Evolutionary conservation across 179 eudicot species (phyloP), one percentile per base, ranked within the genome.

Genomic region (Kewa caespitosa): DNA sequence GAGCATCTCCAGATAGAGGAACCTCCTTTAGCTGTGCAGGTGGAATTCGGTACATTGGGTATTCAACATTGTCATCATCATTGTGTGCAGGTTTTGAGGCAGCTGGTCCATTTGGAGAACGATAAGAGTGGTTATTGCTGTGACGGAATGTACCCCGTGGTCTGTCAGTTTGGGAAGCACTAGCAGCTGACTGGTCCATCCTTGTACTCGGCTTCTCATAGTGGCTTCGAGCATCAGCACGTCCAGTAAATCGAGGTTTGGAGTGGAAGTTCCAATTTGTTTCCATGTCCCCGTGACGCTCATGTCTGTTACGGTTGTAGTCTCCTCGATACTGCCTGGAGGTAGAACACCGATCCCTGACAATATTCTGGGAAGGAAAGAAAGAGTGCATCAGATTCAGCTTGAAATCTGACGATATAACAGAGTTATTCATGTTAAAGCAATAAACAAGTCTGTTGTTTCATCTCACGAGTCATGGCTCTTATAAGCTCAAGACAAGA

Each of bases 261-360:
- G 85, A 79, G 76, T 79, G 76, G 70, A 48, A 27, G 69, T 85
- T 79, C 84, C 86, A 80, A 76, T 80, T 81, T 31, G 78, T 70
- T 76, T 86, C 91, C 78, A 85, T 85, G 43, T 84, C 86, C 69
- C 71, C 76, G 48, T 83, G 75, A 37, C 76, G 81, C 66, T 86
- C 88, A 38, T 75, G 83, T 73, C 87, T 80, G 48, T 86, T 80
- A 72, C 76, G 48, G 46, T 74, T 42, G 78, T 73, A 72, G 59
- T 81, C 86, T 36, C 80, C 89, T 74, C 71, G 83, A 68, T 77
- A 69, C 61, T 83, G 83, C 81, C 88, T 84, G 34, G 80, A 52
- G 72, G 57, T 79, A 38, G 81, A 73, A 67, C 71, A 50, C 55
- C 81, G 77, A 39, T 86, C 91, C 82, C 80, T 78, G 15, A 75